These are phyloP conservation scores for Inga laurina DNA, from an alignment of 306 rosid species.

Conservation along the genomic window DNA sequence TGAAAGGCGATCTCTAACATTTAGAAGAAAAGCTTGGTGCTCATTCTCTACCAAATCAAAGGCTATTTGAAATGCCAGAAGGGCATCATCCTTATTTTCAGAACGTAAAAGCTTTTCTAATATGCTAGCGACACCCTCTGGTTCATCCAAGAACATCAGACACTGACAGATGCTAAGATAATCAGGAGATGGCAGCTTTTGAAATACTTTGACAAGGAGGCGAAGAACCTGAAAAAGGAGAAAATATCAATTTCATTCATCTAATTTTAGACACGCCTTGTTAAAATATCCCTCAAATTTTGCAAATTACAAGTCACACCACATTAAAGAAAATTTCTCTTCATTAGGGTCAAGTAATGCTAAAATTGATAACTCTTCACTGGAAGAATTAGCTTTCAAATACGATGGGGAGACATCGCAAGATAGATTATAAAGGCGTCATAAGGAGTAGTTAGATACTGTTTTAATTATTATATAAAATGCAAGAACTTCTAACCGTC, in stretches of 20 bases:
- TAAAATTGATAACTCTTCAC: neutral
- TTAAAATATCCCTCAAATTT: constrained; percentile 17
- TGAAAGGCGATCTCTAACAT: constrained; percentile 79
- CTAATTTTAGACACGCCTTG: neutral
- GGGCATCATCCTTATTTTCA: constrained; percentile 91
- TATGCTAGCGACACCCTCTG: constrained; percentile 87
- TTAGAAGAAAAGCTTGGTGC: constrained; percentile 92
- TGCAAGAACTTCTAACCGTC: neutral
- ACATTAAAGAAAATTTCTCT: constrained; percentile 17
- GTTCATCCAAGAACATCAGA: constrained; percentile 95
- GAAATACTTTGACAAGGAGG: constrained; percentile 90
- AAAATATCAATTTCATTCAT: constrained; percentile 26
- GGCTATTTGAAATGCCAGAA: constrained; percentile 90
- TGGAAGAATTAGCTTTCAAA: neutral
- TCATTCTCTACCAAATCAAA: constrained; percentile 96
- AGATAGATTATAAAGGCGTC: neutral
- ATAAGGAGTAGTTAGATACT: neutral
- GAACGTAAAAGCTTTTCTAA: constrained; percentile 87
- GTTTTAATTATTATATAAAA: neutral
- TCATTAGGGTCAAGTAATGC: neutral
- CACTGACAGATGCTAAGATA: constrained; percentile 96
- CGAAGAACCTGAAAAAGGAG: constrained; percentile 69
- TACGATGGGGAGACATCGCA: neutral
- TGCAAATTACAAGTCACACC: constrained; percentile 3
- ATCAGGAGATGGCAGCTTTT: constrained; percentile 93